Evolutionary conservation across 2,329 filamentous ascomycete genomes (phyloP), one percentile per base, ranked within the genome.

Genomic region (Tothia fuscella): DNA sequence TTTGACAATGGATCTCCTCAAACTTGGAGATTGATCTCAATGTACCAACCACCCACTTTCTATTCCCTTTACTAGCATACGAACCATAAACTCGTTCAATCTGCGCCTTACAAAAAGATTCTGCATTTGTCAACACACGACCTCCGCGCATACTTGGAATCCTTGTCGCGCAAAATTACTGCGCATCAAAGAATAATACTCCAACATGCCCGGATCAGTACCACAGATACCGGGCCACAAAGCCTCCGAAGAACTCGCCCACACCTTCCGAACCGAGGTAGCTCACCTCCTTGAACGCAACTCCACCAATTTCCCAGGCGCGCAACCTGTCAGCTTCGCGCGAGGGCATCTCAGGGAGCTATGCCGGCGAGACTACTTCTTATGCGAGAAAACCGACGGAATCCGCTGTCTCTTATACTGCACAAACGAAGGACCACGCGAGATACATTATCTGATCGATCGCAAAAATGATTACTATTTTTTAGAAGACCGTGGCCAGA

Each of bases 331-430:
- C 49, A 93, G 85, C 55, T 98, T 98, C 58, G 72, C 83, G 42
- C 72, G 81, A 44, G 71, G 76, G 52, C 91, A 98, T 60, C 63
- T 96, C 7, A 66, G 78, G n/a, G 87, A 93, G 64, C 72, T 98
- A 26, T 77, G 80, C 47, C 71, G 72, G 45, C 71, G 82, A 56
- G 91, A 96, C 76, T 98, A 96, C 67, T 98, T 88, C 58, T 82
- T 98, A 49, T 95, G 89, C 68, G 91, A 98, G 64, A 98, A 98
- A 67, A 94, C 89, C 1, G 91, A 98, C 57, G 91, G 91, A 42
- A 85, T 96, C 48, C 79, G 91, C 48, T 95, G 93, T 60, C 74
- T 98, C n/a, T 75, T 98, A 49, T 96, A 93, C 67, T 78, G 91
- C 49, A 86, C 84, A 38, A 66, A 68, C 19, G 71, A 78, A 31